Evolutionary conservation across 768 basidiomycete genomes (phyloP).

Genomic region (Naganishia antarctica): DNA sequence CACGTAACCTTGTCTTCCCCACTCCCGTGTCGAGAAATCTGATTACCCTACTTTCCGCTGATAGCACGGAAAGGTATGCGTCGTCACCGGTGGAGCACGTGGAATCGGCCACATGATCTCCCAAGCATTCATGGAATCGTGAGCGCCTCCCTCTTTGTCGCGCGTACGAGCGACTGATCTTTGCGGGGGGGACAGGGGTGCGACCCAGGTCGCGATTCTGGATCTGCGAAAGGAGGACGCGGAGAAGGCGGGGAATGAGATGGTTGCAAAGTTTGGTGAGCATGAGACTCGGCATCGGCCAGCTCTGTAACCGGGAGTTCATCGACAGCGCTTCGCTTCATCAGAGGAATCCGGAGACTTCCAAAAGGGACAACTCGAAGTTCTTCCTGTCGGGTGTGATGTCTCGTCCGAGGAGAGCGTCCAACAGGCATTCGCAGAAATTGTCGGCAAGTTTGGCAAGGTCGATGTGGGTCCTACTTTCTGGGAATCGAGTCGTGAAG

Average conservation of each 20-base stretch:
- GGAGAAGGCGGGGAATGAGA: constrained; percentile 63
- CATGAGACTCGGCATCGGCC: background rate
- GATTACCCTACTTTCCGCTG: background rate
- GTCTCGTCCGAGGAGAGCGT: constrained; percentile 78
- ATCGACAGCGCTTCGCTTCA: constrained; percentile 39
- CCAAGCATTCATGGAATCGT: constrained; percentile 79
- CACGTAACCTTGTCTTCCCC: background rate
- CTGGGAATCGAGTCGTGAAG: background rate
- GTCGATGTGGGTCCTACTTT: constrained; percentile 35
- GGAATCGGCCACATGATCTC: constrained; percentile 89
- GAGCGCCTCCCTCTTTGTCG: constrained; percentile 38
- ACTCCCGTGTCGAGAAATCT: background rate
- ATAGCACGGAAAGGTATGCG: constrained; percentile 62
- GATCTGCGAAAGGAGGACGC: constrained; percentile 73
- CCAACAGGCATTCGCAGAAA: constrained; percentile 62
- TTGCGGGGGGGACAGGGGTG: constrained; percentile 57
- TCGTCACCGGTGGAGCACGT: constrained; percentile 88
- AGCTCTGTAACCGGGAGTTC: background rate
- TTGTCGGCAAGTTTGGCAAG: constrained; percentile 54
- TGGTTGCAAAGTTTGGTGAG: constrained; percentile 57
- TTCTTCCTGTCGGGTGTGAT: constrained; percentile 77
- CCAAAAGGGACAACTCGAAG: constrained; percentile 42
- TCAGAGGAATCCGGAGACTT: constrained; percentile 24
- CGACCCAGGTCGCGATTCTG: constrained; percentile 70
- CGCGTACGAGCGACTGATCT: background rate